These are phyloP conservation scores for Fusarium sp. DNA, from an alignment of 2,329 filamentous ascomycete species.

Conservation along the genomic window DNA sequence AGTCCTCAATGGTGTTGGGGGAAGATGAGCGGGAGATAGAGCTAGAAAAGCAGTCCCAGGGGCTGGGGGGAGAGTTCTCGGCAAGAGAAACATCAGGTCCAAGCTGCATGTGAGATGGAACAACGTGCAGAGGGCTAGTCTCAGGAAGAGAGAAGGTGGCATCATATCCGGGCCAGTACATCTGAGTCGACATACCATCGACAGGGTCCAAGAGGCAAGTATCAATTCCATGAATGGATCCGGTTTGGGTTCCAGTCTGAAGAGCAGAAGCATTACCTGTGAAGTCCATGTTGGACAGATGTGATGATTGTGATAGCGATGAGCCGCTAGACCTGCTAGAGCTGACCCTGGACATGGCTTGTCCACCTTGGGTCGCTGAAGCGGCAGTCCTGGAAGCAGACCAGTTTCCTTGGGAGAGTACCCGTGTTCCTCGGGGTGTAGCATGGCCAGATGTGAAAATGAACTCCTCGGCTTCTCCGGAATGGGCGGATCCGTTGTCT, in stretches of 20 bases:
- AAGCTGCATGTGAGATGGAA: constrained; percentile 67
- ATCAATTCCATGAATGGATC: constrained; percentile 61
- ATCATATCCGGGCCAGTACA: constrained; percentile 63
- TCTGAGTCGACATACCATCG: constrained; percentile 59
- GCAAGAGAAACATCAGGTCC: constrained; percentile 63
- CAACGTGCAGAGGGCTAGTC: constrained; percentile 63
- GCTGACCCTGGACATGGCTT: constrained; percentile 55
- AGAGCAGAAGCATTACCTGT: constrained; percentile 62
- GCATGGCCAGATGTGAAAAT: constrained; percentile 66
- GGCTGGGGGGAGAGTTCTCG: constrained; percentile 63
- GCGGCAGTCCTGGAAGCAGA: constrained; percentile 53
- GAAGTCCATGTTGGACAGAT: constrained; percentile 64
- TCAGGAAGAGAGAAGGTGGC: constrained; percentile 58
- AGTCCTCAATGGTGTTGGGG: constrained; percentile 62
- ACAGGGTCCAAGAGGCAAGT: constrained; percentile 64
- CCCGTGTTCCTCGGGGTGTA: constrained; percentile 63
- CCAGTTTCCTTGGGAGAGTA: constrained; percentile 60
- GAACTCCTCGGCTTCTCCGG: constrained; percentile 67
- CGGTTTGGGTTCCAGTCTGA: constrained; percentile 54
- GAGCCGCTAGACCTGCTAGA: constrained; percentile 56
- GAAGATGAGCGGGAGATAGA: constrained; percentile 64
- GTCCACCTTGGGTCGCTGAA: constrained; percentile 49
- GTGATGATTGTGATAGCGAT: constrained; percentile 62
- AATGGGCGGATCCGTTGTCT: constrained; percentile 61
- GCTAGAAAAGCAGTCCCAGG: constrained; percentile 66